Evolutionary conservation across 2,329 filamentous ascomycete species (phyloP).

Genomic region (Penicillium sclerotiorum): DNA sequence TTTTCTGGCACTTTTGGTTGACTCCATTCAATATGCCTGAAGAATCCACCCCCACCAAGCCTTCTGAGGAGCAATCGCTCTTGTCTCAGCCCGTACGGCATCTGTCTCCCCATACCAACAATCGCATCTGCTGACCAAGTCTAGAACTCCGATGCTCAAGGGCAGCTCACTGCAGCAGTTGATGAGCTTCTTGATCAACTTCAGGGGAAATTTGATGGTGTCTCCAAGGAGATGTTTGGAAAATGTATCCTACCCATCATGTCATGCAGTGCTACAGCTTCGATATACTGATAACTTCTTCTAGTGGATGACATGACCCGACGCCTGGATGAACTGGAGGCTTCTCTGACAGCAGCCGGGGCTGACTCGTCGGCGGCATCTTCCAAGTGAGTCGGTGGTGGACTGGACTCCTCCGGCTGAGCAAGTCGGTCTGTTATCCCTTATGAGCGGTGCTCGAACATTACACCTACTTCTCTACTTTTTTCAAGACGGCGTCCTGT

Average conservation of each 20-base stretch:
- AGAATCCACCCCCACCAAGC: slow-evolving; percentile 22
- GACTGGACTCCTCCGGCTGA: too few species aligned
- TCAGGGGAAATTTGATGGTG: slow-evolving; percentile 79
- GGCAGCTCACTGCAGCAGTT: slow-evolving; percentile 72
- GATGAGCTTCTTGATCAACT: slow-evolving; percentile 85
- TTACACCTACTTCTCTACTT: not conserved
- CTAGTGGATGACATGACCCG: slow-evolving; percentile 93
- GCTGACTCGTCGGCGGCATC: slow-evolving; percentile 29
- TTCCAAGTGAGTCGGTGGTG: slow-evolving; percentile 13
- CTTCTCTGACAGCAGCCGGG: slow-evolving; percentile 64
- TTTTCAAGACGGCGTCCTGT: not conserved
- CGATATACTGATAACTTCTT: not conserved
- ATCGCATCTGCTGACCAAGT: slow-evolving; percentile 4
- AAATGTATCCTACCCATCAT: too few species aligned
- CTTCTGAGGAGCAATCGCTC: slow-evolving; percentile 22
- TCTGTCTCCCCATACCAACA: not conserved
- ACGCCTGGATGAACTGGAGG: slow-evolving; percentile 79
- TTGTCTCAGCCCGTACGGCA: slow-evolving; percentile 27
- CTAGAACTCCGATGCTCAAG: slow-evolving; percentile 36
- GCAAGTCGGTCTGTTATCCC: too few species aligned
- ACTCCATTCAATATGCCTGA: slow-evolving; percentile 23
- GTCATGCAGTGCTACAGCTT: too few species aligned
- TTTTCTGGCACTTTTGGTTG: too few species aligned
- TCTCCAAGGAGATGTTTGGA: slow-evolving; percentile 83
- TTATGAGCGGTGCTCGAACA: not conserved